Conservation (phyloP, 1,139 yeast species). For the Pichia inconspicua region DNA sequence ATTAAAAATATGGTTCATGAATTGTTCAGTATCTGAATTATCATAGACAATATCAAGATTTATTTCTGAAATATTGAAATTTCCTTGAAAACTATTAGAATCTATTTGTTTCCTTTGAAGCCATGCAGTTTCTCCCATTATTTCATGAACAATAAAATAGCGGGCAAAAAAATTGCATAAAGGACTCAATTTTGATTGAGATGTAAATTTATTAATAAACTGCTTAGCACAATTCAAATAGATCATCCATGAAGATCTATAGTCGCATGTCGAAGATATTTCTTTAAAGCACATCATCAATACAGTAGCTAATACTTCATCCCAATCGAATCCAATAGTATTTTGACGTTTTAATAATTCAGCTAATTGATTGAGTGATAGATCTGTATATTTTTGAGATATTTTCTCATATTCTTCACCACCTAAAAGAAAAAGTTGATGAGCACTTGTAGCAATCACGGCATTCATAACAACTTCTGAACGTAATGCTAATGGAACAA, state of each 20-base stretch:
- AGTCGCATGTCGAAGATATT: constrained; percentile 34
- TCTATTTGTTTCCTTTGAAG: constrained; percentile 7
- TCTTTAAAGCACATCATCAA: constrained; percentile 34
- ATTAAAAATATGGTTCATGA: not conserved
- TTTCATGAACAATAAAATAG: constrained; percentile 34
- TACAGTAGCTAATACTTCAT: constrained; percentile 33
- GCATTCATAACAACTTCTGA: constrained; percentile 30
- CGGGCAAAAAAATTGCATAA: constrained; percentile 30
- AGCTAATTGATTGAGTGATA: constrained; percentile 28
- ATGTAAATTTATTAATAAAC: constrained; percentile 26
- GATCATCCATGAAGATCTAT: constrained; percentile 29
- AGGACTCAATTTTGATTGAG: constrained; percentile 24
- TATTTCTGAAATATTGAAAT: not conserved
- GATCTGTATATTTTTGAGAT: constrained; percentile 25
- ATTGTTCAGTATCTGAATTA: not conserved
- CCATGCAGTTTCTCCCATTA: constrained; percentile 37
- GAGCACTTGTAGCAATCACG: constrained; percentile 31
- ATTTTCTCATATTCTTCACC: constrained; percentile 24
- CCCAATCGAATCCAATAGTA: constrained; percentile 28
- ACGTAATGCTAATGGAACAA: constrained; percentile 31
- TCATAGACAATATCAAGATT: not conserved
- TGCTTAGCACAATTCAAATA: constrained; percentile 33
- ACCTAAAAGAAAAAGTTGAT: constrained; percentile 30
- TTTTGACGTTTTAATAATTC: constrained; percentile 26
- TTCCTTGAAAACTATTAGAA: not conserved